Evolutionary conservation across 345 rosid genomes (phyloP).

Genomic region (Populus ilicifolia): DNA sequence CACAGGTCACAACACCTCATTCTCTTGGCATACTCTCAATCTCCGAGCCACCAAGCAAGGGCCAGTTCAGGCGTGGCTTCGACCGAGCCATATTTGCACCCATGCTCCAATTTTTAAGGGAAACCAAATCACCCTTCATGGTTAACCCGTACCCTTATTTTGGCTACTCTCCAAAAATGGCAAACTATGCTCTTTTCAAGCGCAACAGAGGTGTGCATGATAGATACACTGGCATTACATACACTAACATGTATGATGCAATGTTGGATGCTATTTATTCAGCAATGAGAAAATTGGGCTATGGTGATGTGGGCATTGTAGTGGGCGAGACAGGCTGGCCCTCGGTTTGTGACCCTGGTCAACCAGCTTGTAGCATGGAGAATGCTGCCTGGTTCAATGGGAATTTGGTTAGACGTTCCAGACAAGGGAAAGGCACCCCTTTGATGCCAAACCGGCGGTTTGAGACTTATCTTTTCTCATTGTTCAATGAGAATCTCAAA

Average conservation of each 20-base stretch:
- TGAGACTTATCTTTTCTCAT: conserved; percentile 16
- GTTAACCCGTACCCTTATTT: conserved; percentile 25
- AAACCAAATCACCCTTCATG: conserved; percentile 19
- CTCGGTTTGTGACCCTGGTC: conserved; percentile 13
- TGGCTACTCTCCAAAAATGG: conserved; percentile 12
- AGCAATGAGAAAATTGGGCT: conserved; percentile 21
- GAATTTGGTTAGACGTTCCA: conserved; percentile 1
- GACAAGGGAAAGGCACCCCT: conserved; percentile 13
- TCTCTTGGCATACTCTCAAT: conserved; percentile 16
- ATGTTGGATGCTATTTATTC: conserved; percentile 24
- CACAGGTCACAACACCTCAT: conserved; percentile 22
- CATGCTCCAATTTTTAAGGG: conserved; percentile 21
- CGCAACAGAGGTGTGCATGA: conserved; percentile 17
- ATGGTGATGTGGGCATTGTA: conserved; percentile 17
- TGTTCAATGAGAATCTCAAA: conserved; percentile 24
- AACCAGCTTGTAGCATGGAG: conserved; percentile 10
- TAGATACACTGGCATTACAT: conserved; percentile 2
- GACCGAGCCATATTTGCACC: conserved; percentile 10
- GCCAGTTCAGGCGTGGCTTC: conserved; percentile 15
- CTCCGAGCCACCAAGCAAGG: conserved; percentile 21
- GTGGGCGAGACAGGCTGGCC: conserved; percentile 35
- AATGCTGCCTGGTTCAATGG: conserved; percentile 21
- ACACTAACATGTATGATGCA: conserved; percentile 23
- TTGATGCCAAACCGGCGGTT: conserved; percentile 24
- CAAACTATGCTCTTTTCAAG: conserved; percentile 15